Conservation (phyloP, 2,329 filamentous ascomycete genomes). For the Penicillium brasilianum region DNA sequence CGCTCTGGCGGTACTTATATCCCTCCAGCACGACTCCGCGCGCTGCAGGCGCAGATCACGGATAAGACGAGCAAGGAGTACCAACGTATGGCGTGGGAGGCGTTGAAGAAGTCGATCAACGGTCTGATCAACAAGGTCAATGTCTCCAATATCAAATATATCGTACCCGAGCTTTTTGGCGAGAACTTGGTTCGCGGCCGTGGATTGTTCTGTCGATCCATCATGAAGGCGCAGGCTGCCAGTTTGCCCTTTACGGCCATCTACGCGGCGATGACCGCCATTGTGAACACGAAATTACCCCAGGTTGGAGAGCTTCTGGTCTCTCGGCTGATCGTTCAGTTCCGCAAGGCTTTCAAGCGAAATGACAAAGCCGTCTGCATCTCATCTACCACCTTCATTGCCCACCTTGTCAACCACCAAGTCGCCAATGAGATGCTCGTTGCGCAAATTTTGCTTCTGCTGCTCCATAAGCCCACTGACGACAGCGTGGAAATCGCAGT, state of each 20-base stretch:
- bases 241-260: constrained; percentile 96
- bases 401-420: constrained; percentile 94
- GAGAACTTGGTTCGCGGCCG: constrained; percentile 93
- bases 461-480: constrained; percentile 93
- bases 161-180: constrained; percentile 92
- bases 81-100: constrained; percentile 99
- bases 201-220: constrained; percentile 90
- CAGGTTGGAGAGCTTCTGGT: constrained; percentile 91
- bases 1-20: constrained; percentile 96
- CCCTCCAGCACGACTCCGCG: constrained; percentile 85
- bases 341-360: constrained; percentile 91
- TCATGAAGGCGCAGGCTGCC: constrained; percentile 98
- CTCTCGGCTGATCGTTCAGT: constrained; percentile 84
- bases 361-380: constrained; percentile 97
- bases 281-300: constrained; percentile 96
- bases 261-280: constrained; percentile 92
- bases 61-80: constrained; percentile 97
- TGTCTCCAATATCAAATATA: constrained; percentile 95
- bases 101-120: constrained; percentile 97
- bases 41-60: constrained; percentile 93
- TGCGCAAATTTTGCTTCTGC: constrained; percentile 87
- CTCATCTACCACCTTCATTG: constrained; percentile 90
- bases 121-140: constrained; percentile 99
- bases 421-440: constrained; percentile 93
- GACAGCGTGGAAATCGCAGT: constrained; percentile 98